Base-by-base conservation (phyloP, 2,329 filamentous ascomycete species). In the Claviceps humidiphila region DNA sequence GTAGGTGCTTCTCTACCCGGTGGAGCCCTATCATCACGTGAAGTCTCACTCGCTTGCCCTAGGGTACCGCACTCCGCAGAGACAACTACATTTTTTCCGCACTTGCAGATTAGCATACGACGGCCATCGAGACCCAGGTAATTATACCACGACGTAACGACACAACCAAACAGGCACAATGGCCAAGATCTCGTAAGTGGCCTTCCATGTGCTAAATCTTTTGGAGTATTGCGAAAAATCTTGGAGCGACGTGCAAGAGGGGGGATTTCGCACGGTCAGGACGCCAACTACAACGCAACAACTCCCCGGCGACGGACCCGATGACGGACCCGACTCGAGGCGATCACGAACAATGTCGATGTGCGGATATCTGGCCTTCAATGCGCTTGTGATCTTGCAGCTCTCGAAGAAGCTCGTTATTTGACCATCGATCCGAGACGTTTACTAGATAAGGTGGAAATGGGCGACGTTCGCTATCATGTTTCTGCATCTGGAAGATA, bases 131-230 rank as follows among this genome's bases (percentile, higher is more conserved):
- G 62, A 67, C 60, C 61, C 41, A 63, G 66, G 65, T 62, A 67
- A 60, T 62, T 55, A 65, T 59, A 58, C 61, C 57, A 67, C 65
- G 65, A 68, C 66, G 60, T 64, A 68, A 69, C 68, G 66, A 64
- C 68, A 64, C 62, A 66, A 63, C 66, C 64, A 70, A 68, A 68
- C 71, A 70, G 69, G 72, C 68, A 74, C 70, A 78, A 81, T 81
- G 78, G 78, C 77, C 71, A 81, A 81, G 72, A 65, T 75, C 62
- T 80, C 77, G 78, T 81, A 75, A 74, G 78, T 80, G 26, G 51
- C 42, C 54, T 34, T 54, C 41, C 49, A 55, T 54, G 34, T 60
- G 54, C 59, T 54, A 56, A 55, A 54, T 51, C 54, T 52, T 51
- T 51, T 45, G 46, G 51, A 49, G 51, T 55, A 40, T 56, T 39